Conservation (phyloP, 169 alveolate genomes). For the Fabrea salina region DNA sequence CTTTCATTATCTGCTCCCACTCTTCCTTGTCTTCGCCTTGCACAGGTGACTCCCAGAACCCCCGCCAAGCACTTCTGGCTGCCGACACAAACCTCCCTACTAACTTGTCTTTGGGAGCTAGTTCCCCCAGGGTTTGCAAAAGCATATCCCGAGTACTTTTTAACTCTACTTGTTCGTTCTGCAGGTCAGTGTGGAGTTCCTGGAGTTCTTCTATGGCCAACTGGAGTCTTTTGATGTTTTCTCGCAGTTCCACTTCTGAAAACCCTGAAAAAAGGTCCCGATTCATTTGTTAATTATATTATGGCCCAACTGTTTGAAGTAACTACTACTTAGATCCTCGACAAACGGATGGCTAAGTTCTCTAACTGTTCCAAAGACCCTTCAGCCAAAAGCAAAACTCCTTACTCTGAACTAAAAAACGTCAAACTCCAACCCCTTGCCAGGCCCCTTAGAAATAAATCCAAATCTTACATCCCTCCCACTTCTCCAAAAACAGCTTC, state of each 20-base stretch:
- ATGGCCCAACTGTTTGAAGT: too few relatives aligned
- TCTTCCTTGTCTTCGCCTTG: neutral
- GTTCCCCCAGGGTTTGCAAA: neutral
- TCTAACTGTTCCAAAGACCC: neutral
- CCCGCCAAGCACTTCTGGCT: neutral
- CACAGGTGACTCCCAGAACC: neutral
- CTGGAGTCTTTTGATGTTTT: neutral
- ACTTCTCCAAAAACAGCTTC: neutral
- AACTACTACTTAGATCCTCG: neutral
- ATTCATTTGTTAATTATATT: neutral
- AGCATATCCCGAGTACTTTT: neutral
- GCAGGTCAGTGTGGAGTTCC: neutral
- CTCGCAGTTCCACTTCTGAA: neutral
- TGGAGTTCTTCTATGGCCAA: neutral
- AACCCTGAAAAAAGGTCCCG: neutral
- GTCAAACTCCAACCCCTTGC: constrained; percentile 10
- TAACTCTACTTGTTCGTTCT: neutral
- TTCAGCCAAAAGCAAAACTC: neutral
- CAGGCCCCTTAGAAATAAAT: neutral
- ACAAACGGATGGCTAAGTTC: neutral
- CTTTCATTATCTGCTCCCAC: constrained; percentile 4
- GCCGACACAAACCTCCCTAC: neutral
- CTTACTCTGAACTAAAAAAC: neutral
- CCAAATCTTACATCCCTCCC: neutral
- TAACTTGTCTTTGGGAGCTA: neutral